Evolutionary conservation across 192 early-diverging fungal species (phyloP), one percentile per base, ranked within the genome.

Genomic region (Backusella liffmaniae): DNA sequence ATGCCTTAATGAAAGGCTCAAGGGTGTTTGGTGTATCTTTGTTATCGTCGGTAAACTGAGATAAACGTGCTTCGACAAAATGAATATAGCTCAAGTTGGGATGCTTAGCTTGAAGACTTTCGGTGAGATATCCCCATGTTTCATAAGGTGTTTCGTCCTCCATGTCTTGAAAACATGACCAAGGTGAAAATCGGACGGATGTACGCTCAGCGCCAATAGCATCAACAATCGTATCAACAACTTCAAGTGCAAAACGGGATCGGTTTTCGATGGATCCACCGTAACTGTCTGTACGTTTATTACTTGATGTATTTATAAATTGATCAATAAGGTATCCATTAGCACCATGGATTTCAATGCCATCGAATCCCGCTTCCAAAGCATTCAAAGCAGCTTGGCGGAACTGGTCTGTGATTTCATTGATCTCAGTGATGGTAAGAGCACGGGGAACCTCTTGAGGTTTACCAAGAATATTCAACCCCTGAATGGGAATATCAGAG

Each of bases 311-410:
- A 26, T 89, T 90, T 21, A 96, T 73, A 77, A 97, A 96, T 82
- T 91, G 84, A 80, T 92, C 84, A 59, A 94, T 73, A 49, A 98
- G 82, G 80, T 96, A 98, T n/a, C 97, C 97, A 79, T 98, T 93
- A 0, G 97, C 96, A 56, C 81, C 90, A 69, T 97, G 96, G 26
- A 98, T 83, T 80, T 98, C 96, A 13, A 97, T 79, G 26, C 90
- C 90, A 70, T 98, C 94, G 77, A 96, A 94, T 7, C 94, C 95
- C 12, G 96, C 96, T 66, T 86, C 81, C 32, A 88, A 80, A 0
- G 97, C 93, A 56, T 92, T 88, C 42, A 76, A 74, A 1, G 96
- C 92, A 37, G 93, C 91, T 10, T 74, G 44, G 16, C 30, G 23
- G 34, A 32, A 79, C 1, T 70, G 51, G 2, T 46, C 23, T 12